These are phyloP conservation scores for Malus hybrid DNA, from an alignment of 331 rosid species.

Conservation along the genomic window DNA sequence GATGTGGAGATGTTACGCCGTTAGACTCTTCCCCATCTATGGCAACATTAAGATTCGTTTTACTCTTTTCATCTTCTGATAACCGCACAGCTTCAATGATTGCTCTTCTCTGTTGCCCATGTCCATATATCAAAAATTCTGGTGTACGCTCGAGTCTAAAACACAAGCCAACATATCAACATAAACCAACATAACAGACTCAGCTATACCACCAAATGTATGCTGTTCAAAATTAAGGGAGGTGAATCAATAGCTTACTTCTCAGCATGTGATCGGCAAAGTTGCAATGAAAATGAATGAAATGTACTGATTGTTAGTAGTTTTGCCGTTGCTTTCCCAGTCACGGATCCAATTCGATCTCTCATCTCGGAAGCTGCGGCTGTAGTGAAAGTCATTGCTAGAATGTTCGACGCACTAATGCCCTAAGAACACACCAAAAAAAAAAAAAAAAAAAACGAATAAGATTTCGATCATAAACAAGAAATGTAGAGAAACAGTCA, in stretches of 20 bases:
- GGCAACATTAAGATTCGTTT: slow-evolving; percentile 25
- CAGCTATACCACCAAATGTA: not conserved
- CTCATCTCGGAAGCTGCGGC: slow-evolving; percentile 99
- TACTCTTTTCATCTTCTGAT: slow-evolving; percentile 42
- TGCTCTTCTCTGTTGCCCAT: slow-evolving; percentile 86
- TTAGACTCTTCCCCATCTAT: slow-evolving; percentile 39
- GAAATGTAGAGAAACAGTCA: not conserved
- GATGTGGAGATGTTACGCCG: slow-evolving; percentile 33
- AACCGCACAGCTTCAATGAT: slow-evolving; percentile 75
- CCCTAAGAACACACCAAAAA: slow-evolving; percentile 40
- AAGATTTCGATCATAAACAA: not conserved
- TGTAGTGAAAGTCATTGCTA: slow-evolving; percentile 95
- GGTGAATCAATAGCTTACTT: slow-evolving; percentile 37
- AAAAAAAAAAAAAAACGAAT: slow-evolving; percentile 9
- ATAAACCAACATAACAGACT: not conserved
- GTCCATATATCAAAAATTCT: slow-evolving; percentile 88
- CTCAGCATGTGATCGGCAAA: slow-evolving; percentile 87
- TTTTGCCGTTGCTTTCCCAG: slow-evolving; percentile 73
- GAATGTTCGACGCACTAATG: slow-evolving; percentile 58
- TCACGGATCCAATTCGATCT: slow-evolving; percentile 78
- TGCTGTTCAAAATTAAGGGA: not conserved
- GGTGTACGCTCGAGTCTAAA: slow-evolving; percentile 80
- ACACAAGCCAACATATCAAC: not conserved
- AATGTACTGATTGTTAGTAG: slow-evolving; percentile 89
- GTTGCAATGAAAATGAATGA: slow-evolving; percentile 95